A percentile compares a stretch with the other conserved stretches of the same genome.
phyloP scores from a whole-genome alignment of 306 rosid species.

The Glycine tomentella region DNA sequence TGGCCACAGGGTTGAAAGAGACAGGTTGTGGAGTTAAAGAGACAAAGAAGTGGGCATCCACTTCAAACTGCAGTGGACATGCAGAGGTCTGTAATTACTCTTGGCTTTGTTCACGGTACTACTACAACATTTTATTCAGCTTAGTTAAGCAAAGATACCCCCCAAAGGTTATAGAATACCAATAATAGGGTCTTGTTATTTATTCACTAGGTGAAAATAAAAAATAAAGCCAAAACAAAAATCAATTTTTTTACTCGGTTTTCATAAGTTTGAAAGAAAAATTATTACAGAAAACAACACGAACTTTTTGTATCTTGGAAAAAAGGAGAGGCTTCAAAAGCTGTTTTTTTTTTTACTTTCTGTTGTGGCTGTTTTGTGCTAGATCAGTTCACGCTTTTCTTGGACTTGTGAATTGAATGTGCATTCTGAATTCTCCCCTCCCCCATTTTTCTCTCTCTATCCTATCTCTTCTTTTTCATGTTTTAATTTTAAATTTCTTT shows the following conservation, averaged over 20 bases:
- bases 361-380: constrained; percentile 54
- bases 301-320: constrained; percentile 50
- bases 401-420: constrained; percentile 41
- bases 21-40: constrained; percentile 63
- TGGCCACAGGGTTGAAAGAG: constrained; percentile 60
- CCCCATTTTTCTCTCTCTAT: too few relatives aligned
- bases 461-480: background rate
- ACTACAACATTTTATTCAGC: constrained; percentile 44
- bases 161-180: constrained; percentile 7
- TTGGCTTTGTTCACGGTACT: constrained; percentile 47
- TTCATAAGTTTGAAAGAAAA: background rate
- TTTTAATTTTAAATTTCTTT: background rate
- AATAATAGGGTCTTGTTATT: constrained; percentile 3
- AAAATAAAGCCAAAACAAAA: background rate
- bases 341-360: constrained; percentile 49
- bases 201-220: background rate
- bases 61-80: constrained; percentile 59
- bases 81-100: constrained; percentile 60
- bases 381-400: constrained; percentile 36
- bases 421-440: constrained; percentile 13
- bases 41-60: constrained; percentile 65
- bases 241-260: background rate
- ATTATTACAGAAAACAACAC: constrained; percentile 34
- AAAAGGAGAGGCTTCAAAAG: constrained; percentile 52
- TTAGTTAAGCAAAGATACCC: constrained; percentile 46